Percentiles rank a stretch among this genome's conserved stretches.
phyloP scores from a whole-genome alignment of 306 rosid species.

The Cyclanthera cordifolia region DNA sequence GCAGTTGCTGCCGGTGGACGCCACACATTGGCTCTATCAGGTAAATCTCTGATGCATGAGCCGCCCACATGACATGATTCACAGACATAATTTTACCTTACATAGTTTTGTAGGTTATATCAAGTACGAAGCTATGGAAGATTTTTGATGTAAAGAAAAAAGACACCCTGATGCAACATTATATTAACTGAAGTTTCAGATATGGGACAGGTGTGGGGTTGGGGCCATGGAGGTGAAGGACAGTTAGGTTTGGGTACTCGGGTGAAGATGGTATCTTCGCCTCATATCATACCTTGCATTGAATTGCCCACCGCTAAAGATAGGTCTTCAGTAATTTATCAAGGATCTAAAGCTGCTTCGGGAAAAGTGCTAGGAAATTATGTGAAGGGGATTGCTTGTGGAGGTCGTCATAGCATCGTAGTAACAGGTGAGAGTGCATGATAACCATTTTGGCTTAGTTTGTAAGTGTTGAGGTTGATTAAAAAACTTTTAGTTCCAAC shows the following conservation, averaged over 20 bases:
- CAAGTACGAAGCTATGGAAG: constrained; percentile 75
- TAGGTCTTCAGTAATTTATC: constrained; percentile 28
- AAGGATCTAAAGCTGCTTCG: constrained; percentile 22
- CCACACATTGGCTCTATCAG: constrained; percentile 79
- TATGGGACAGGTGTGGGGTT: constrained; percentile 99
- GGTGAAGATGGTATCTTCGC: constrained; percentile 73
- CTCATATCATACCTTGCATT: constrained; percentile 63
- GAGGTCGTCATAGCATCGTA: constrained; percentile 82
- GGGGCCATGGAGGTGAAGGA: constrained; percentile 99
- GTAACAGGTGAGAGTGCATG: constrained; percentile 51
- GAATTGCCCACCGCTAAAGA: constrained; percentile 53
- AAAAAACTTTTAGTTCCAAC: not conserved
- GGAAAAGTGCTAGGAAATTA: constrained; percentile 46
- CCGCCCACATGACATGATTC: constrained; percentile 13
- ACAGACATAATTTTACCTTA: constrained; percentile 36
- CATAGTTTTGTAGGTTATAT: constrained; percentile 80
- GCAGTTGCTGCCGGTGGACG: constrained; percentile 86
- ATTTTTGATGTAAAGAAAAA: constrained; percentile 67
- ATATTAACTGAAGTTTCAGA: constrained; percentile 85
- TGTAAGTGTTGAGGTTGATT: not conserved
- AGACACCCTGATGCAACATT: constrained; percentile 69
- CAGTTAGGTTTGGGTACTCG: constrained; percentile 94
- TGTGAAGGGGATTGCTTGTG: constrained; percentile 75
- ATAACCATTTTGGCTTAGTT: not conserved
- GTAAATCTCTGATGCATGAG: constrained; percentile 32